Evolutionary conservation across 2,329 filamentous ascomycete genomes (phyloP).

Genomic region (Hypoxylon sp.): DNA sequence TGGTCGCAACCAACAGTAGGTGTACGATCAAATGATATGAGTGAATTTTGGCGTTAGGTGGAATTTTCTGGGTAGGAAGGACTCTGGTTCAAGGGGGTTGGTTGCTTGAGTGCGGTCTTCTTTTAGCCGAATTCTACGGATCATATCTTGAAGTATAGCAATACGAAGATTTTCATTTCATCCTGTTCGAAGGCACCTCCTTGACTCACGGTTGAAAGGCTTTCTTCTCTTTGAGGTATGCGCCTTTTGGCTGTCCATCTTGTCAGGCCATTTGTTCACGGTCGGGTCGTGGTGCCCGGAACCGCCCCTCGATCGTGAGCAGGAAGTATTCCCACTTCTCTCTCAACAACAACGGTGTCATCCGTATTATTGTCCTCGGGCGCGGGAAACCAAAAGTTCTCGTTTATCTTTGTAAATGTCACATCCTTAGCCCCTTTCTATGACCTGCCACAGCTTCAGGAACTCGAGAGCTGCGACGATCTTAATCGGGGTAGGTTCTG

Average conservation of each 20-base stretch:
- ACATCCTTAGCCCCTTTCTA: no score
- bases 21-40: conserved; percentile 1
- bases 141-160: conserved; percentile 18
- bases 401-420: conserved; percentile 56
- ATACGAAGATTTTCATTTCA: not conserved
- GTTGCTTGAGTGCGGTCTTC: conserved; percentile 15
- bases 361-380: conserved; percentile 54
- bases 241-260: no score
- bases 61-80: conserved; percentile 1
- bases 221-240: no score
- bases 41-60: conserved; percentile 29
- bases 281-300: no score
- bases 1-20: conserved; percentile 26
- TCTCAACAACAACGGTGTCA: conserved; percentile 58
- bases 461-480: conserved; percentile 57
- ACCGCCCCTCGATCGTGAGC: conserved; percentile 54
- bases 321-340: conserved; percentile 60
- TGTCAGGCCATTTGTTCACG: no score
- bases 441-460: conserved; percentile 53
- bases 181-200: no score
- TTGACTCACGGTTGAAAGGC: no score
- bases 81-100: conserved; percentile 16
- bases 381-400: conserved; percentile 55
- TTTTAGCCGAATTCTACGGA: conserved; percentile 13
- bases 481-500: conserved; percentile 56